A percentile compares a stretch with the other conserved stretches of the same genome.
Evolutionary conservation across 495 filamentous ascomycete genomes (phyloP).

Genomic region (Penicillium manginii): DNA sequence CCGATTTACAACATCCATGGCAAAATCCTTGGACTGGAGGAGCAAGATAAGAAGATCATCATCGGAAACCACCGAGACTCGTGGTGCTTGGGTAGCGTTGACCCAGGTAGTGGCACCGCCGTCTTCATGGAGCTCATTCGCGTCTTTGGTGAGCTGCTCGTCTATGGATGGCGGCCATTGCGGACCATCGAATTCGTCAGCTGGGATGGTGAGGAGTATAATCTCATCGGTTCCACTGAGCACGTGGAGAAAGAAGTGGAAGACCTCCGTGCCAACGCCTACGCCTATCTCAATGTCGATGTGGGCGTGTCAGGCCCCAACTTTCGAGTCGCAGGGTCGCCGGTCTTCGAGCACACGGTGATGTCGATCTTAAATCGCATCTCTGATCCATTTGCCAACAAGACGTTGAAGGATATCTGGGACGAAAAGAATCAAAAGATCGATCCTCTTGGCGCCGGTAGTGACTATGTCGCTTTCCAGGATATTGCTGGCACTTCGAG

Average conservation of each 20-base stretch:
- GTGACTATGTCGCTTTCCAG: slow-evolving; percentile 92
- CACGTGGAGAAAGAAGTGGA: slow-evolving; percentile 77
- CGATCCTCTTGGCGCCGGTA: slow-evolving; percentile 73
- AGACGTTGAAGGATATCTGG: slow-evolving; percentile 77
- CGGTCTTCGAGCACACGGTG: slow-evolving; percentile 73
- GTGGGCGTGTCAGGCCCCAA: slow-evolving; percentile 74
- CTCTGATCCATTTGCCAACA: slow-evolving; percentile 70
- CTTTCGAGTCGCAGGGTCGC: slow-evolving; percentile 78
- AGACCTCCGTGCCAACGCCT: slow-evolving; percentile 59
- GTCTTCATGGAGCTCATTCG: slow-evolving; percentile 85
- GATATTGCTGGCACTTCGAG: slow-evolving; percentile 90
- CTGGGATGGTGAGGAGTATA: slow-evolving; percentile 95
- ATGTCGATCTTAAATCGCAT: slow-evolving; percentile 73
- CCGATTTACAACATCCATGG: slow-evolving; percentile 91
- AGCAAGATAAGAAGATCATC: slow-evolving; percentile 81
- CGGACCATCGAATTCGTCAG: slow-evolving; percentile 92
- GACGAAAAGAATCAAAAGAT: slow-evolving; percentile 60
- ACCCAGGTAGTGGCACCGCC: slow-evolving; percentile 88
- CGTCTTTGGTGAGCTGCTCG: slow-evolving; percentile 75
- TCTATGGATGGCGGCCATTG: slow-evolving; percentile 83
- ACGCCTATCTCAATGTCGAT: slow-evolving; percentile 93
- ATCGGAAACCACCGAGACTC: slow-evolving; percentile 94
- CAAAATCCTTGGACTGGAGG: slow-evolving; percentile 78
- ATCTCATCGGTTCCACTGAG: slow-evolving; percentile 92
- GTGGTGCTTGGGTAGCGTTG: slow-evolving; percentile 86